Evolutionary conservation across 805 yeast genomes (phyloP).

Genomic region (Zygoascus flipseniorum): DNA sequence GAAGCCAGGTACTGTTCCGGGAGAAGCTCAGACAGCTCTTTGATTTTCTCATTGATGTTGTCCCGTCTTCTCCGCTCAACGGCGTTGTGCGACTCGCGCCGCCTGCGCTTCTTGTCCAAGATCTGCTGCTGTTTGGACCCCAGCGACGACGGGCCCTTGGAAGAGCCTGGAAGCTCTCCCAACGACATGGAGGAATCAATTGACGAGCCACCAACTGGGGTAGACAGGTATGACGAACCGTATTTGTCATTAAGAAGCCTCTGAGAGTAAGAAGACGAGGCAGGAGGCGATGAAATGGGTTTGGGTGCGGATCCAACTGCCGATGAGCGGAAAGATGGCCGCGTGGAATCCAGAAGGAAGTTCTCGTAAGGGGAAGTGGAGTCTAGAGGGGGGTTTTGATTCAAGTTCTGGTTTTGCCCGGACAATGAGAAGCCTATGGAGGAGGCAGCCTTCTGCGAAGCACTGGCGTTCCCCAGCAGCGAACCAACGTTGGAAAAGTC

Average conservation of each 20-base stretch:
- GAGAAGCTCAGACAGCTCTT: constrained; percentile 70
- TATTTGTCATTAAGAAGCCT: background rate
- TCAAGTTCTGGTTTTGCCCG: background rate
- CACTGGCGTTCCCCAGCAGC: background rate
- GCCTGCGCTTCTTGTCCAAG: constrained; percentile 57
- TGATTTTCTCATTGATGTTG: constrained; percentile 78
- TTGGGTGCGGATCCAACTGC: background rate
- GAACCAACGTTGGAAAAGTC: background rate
- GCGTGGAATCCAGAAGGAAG: background rate
- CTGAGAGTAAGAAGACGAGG: background rate
- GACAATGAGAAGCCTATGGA: constrained; percentile 9
- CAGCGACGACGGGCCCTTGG: background rate
- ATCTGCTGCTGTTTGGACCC: constrained; percentile 16
- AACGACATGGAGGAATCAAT: background rate
- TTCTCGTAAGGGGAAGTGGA: background rate
- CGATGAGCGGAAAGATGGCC: background rate
- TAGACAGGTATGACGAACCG: background rate
- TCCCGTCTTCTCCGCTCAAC: constrained; percentile 91
- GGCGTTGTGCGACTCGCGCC: constrained; percentile 88
- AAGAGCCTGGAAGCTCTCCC: background rate
- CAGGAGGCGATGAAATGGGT: background rate
- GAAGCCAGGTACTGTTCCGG: constrained; percentile 41
- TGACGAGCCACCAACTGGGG: background rate
- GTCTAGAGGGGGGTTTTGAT: background rate
- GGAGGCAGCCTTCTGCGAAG: constrained; percentile 7